Evolutionary conservation across 164 flowering plant species (phyloP), one percentile per base, ranked within the genome.

Genomic region (Vitis cinerea): DNA sequence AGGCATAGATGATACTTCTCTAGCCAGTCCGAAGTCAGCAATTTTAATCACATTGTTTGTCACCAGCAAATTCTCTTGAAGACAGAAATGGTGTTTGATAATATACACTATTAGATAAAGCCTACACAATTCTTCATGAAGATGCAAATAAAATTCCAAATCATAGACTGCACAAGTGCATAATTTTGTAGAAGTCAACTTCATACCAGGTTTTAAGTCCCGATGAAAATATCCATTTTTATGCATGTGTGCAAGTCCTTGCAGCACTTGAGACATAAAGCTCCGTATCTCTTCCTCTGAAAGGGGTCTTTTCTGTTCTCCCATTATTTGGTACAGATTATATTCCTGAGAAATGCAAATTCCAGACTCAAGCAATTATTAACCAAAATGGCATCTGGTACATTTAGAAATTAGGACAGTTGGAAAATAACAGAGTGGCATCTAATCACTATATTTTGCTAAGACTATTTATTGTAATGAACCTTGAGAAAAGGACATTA

Each of bases 11-110:
- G 83, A 65, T 29, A 91, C 81, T 83, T 93, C 98, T 75, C 98
- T 84, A 62, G 94, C 96, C 77, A 93, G 79, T 71, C 98, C 97
- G 77, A 93, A 90, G 78, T 93, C 98, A 81, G 96, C 98, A 83
- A 93, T 86, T 79, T 93, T 93, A 62, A 93, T 86, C 19, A 79
- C 61, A 48, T 86, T 84, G 64, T 85, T 79, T 61, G 98, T 87
- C 74, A 90, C 97, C 80, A 93, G 81, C 79, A 93, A 79, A 69
- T 93, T 93, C 82, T 93, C 98, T 92, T 56, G 13, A 79, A 50
- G 50, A 44, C 23, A 56, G 48, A 79, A 67, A 53, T 48, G 29
- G 58, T 13, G 1, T 27, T 63, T 30, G 13, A 14, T 61, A 52
- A 74, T 29, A 27, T 53, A 58, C n/a, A 6, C n/a, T 37, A 15